These are phyloP conservation scores for Acer yangbiense DNA, from an alignment of 345 rosid species.

Conservation along the genomic window DNA sequence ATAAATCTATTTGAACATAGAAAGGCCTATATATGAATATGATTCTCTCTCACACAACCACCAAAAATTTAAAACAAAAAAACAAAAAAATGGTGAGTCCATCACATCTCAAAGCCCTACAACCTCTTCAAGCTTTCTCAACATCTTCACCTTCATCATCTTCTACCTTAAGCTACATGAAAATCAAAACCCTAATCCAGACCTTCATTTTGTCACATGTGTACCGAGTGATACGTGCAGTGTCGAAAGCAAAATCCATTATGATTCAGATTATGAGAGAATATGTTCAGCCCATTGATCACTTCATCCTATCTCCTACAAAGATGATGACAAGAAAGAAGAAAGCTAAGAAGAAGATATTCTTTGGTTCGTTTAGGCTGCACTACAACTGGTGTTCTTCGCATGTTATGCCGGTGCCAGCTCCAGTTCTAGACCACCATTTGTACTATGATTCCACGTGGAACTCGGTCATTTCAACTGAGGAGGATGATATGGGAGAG, in stretches of 20 bases:
- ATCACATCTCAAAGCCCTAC: conserved; percentile 25
- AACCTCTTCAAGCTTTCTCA: conserved; percentile 34
- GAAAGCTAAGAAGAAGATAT: conserved; percentile 42
- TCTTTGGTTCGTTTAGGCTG: conserved; percentile 82
- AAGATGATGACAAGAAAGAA: conserved; percentile 40
- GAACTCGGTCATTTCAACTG: conserved; percentile 42
- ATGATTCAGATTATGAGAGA: conserved; percentile 47
- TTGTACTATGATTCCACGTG: conserved; percentile 56
- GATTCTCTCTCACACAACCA: neutral
- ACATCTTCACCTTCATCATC: conserved; percentile 53
- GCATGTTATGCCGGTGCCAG: conserved; percentile 63
- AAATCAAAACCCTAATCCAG: conserved; percentile 64
- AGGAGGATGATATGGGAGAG: conserved; percentile 26
- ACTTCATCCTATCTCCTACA: conserved; percentile 40
- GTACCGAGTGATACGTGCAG: conserved; percentile 51
- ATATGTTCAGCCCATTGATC: conserved; percentile 32
- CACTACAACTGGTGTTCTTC: conserved; percentile 94
- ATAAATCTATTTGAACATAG: conserved; percentile 24
- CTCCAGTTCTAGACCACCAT: conserved; percentile 51
- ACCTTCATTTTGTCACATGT: conserved; percentile 58
- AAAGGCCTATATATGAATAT: too few relatives aligned
- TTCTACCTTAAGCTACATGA: conserved; percentile 46
- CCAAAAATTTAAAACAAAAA: neutral
- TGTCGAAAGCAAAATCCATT: conserved; percentile 59
- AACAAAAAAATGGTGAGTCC: conserved; percentile 27